Evolutionary conservation across 2,329 filamentous ascomycete species (phyloP).

Genomic region (Magnaporthiopsis poae): DNA sequence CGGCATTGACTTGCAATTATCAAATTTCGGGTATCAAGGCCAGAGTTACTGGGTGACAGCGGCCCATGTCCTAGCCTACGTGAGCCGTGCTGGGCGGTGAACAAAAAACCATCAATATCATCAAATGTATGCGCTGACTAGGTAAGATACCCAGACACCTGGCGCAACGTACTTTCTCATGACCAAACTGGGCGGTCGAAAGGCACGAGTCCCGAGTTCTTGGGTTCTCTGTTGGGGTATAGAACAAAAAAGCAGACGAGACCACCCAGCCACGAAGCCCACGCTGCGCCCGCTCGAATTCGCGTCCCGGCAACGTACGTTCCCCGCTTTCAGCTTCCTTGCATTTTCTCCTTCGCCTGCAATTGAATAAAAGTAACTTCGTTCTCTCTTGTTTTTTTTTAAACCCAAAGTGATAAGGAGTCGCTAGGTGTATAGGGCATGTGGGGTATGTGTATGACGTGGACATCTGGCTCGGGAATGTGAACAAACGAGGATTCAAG

Average conservation of each 20-base stretch:
- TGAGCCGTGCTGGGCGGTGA: too few species aligned
- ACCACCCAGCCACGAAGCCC: background rate
- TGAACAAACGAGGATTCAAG: background rate
- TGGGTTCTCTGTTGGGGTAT: background rate
- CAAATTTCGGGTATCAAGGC: too few species aligned
- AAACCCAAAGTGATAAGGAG: background rate
- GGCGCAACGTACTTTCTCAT: background rate
- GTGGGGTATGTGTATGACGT: background rate
- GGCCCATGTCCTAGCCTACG: too few species aligned
- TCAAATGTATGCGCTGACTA: background rate
- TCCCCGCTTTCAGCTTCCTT: background rate
- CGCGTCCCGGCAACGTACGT: background rate
- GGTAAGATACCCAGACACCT: background rate
- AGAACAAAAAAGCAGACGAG: background rate
- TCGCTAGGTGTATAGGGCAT: background rate
- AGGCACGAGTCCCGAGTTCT: background rate
- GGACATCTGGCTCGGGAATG: background rate
- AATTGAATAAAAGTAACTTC: background rate
- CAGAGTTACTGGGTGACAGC: too few species aligned
- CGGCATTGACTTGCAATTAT: too few species aligned
- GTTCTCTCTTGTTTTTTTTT: background rate
- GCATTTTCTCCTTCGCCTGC: background rate
- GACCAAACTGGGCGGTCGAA: background rate
- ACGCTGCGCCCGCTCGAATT: background rate
- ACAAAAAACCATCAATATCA: background rate